A percentile compares a stretch with the other conserved stretches of the same genome.
Evolutionary conservation across 768 basidiomycete genomes (phyloP).

Genomic region (Boletus vermiculosoides): DNA sequence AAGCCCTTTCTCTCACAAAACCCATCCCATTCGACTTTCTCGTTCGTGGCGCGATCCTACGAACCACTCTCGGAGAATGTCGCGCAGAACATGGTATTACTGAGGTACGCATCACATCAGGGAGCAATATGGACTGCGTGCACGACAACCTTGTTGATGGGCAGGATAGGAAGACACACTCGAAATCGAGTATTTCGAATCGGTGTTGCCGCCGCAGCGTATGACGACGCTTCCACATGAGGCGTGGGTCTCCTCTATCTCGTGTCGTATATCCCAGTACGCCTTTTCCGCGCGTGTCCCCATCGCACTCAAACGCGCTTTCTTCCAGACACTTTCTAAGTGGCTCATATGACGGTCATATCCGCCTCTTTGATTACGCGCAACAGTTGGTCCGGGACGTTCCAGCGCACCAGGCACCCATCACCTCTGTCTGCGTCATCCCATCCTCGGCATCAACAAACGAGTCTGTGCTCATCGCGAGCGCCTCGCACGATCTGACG

Average conservation of each 20-base stretch:
- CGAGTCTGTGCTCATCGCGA: constrained; percentile 50
- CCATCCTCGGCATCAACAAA: constrained; percentile 32
- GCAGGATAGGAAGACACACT: constrained; percentile 75
- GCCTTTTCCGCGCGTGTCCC: not conserved
- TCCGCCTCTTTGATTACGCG: constrained; percentile 74
- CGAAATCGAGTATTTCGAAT: constrained; percentile 90
- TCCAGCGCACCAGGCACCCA: constrained; percentile 58
- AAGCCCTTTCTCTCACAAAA: constrained; percentile 63
- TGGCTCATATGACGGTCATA: constrained; percentile 75
- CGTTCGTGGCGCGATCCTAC: constrained; percentile 72
- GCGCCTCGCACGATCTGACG: constrained; percentile 77
- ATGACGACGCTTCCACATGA: constrained; percentile 80
- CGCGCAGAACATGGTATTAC: not conserved
- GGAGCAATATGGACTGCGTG: not conserved
- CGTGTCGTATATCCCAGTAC: constrained; percentile 15
- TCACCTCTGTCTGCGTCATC: constrained; percentile 62
- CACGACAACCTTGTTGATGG: constrained; percentile 9
- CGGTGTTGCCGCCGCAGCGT: constrained; percentile 81
- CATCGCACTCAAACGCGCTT: not conserved
- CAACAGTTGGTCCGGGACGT: constrained; percentile 52
- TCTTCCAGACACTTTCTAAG: constrained; percentile 63
- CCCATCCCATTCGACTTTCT: constrained; percentile 93
- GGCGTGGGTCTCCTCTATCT: constrained; percentile 64
- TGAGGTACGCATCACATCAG: not conserved
- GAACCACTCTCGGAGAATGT: constrained; percentile 46